phyloP scores from a whole-genome alignment of 768 basidiomycete genomes.

The Paxillus involutus region DNA sequence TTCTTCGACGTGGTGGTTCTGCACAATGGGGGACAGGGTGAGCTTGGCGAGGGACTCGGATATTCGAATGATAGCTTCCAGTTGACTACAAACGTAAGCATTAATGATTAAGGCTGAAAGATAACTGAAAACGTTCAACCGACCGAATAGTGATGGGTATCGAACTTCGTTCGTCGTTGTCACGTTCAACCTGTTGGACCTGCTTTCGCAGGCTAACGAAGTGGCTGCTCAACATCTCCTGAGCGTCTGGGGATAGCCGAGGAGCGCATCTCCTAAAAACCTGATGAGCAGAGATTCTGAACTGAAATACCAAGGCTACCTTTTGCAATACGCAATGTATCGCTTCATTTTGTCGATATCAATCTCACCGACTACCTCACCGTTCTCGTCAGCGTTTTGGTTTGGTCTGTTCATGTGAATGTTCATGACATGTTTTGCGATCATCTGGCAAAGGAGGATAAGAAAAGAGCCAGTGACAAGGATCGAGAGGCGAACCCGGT shows the following conservation, averaged over 20 bases:
- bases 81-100: slow-evolving; percentile 53
- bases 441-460: slow-evolving; percentile 54
- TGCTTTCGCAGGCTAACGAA: slow-evolving; percentile 92
- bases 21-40: slow-evolving; percentile 82
- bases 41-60: slow-evolving; percentile 96
- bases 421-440: slow-evolving; percentile 98
- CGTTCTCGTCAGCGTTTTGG: slow-evolving; percentile 55
- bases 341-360: slow-evolving; percentile 98
- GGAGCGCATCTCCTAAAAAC: slow-evolving; percentile 88
- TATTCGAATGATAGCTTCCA: slow-evolving; percentile 98
- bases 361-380: slow-evolving; percentile 81
- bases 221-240: slow-evolving; percentile 95
- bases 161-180: slow-evolving; percentile 96
- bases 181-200: slow-evolving; percentile 92
- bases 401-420: slow-evolving; percentile 95
- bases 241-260: slow-evolving; percentile 87
- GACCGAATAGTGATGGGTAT: slow-evolving; percentile 98
- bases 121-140: slow-evolving; percentile 23
- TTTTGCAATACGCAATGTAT: slow-evolving; percentile 95
- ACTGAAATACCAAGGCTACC: slow-evolving; percentile 43
- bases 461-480: neutral
- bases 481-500: slow-evolving; percentile 57
- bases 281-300: slow-evolving; percentile 1
- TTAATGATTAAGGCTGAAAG: slow-evolving; percentile 1
- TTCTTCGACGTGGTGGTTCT: slow-evolving; percentile 94